Conservation (phyloP, 805 yeast genomes). For the Nakazawaea ishiwadae region DNA sequence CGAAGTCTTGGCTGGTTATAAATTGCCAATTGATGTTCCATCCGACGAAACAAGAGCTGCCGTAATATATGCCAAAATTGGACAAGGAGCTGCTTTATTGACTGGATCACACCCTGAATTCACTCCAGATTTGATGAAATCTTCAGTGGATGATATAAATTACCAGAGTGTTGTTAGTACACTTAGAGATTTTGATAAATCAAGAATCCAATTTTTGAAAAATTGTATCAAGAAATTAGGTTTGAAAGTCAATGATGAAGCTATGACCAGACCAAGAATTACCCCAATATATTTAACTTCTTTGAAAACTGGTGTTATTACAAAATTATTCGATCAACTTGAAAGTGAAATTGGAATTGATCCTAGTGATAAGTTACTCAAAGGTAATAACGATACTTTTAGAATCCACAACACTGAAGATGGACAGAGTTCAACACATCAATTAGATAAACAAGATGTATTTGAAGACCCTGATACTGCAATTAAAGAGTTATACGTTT, state of each 20-base stretch:
- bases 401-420: slow-evolving; percentile 33
- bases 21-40: slow-evolving; percentile 49
- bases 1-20: slow-evolving; percentile 69
- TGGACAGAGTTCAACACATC: slow-evolving; percentile 14
- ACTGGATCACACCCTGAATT: slow-evolving; percentile 92
- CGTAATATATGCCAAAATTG: slow-evolving; percentile 60
- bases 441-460: slow-evolving; percentile 25
- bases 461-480: slow-evolving; percentile 52
- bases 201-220: slow-evolving; percentile 53
- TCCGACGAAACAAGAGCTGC: slow-evolving; percentile 54
- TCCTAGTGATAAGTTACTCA: slow-evolving; percentile 36
- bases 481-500: slow-evolving; percentile 50
- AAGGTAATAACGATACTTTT: slow-evolving; percentile 54
- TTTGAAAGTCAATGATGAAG: slow-evolving; percentile 56
- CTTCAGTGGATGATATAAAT: slow-evolving; percentile 23
- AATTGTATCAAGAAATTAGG: slow-evolving; percentile 57
- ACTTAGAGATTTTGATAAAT: slow-evolving; percentile 38
- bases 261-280: slow-evolving; percentile 51
- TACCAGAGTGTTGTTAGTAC: slow-evolving; percentile 31
- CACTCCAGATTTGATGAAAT: slow-evolving; percentile 45
- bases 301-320: slow-evolving; percentile 24
- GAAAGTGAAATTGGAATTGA: slow-evolving; percentile 30
- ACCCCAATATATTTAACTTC: slow-evolving; percentile 64
- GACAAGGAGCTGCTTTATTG: slow-evolving; percentile 71
- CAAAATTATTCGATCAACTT: slow-evolving; percentile 27